Percentiles rank a stretch among this genome's conserved stretches.
Conservation (phyloP, 148 eudicot genomes). For the Persicaria maculosa region DNA sequence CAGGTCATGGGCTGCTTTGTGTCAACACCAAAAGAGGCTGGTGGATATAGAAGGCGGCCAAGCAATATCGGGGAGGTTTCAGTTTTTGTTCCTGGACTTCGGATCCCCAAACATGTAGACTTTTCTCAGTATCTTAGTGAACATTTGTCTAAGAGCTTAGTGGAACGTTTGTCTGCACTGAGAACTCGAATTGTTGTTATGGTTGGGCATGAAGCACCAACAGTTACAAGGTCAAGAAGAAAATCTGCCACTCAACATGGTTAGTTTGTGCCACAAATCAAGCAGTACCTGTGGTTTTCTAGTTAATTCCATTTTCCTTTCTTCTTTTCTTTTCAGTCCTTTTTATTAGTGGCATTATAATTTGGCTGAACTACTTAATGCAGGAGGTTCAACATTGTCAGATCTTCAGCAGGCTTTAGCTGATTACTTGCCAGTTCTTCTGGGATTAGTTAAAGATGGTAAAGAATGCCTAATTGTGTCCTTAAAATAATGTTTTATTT, state of each 20-base stretch:
- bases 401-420: constrained; percentile 94
- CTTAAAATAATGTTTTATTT: background rate
- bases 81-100: constrained; percentile 81
- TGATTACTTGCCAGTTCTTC: constrained; percentile 84
- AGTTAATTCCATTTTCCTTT: background rate
- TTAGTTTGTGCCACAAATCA: constrained; percentile 24
- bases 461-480: constrained; percentile 15
- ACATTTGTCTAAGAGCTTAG: constrained; percentile 44
- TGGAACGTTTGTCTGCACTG: constrained; percentile 83
- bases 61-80: constrained; percentile 83
- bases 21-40: constrained; percentile 63
- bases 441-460: constrained; percentile 97
- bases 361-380: constrained; percentile 17
- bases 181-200: constrained; percentile 86
- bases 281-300: background rate
- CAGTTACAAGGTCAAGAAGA: constrained; percentile 76
- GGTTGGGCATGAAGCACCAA: constrained; percentile 95
- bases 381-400: constrained; percentile 89
- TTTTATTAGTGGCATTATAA: constrained; percentile 4
- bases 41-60: constrained; percentile 73
- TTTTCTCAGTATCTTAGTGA: constrained; percentile 58
- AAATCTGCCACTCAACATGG: constrained; percentile 88
- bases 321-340: constrained; percentile 1
- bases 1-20: constrained; percentile 74
- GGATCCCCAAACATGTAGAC: constrained; percentile 80